Evolutionary conservation across 2,329 filamentous ascomycete genomes (phyloP), one percentile per base, ranked within the genome.

Genomic region (Elsinoe necatrix): DNA sequence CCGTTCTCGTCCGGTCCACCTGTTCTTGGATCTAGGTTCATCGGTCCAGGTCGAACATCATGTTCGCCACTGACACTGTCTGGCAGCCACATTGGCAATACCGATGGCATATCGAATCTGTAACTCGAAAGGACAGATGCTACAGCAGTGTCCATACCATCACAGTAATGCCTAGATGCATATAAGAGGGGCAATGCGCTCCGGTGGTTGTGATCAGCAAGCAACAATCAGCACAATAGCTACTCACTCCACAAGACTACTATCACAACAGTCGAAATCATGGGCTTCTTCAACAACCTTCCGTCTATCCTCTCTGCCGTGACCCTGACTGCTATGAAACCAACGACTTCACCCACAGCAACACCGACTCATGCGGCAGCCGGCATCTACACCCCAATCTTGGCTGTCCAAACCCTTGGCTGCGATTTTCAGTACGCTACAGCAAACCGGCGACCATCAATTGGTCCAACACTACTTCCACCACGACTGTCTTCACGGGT

Each of bases 71-170:
- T 8, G 18, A 31, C n/a, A 16, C 4, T 48, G 43, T n/a, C 21
- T 48, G 4, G 23, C 39, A 48, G 43, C 43, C 43, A 48, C 43
- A 48, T 48, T 48, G 43, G 27, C 43, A 48, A 48, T 48, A 48
- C 14, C 23, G 27, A 29, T 29, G 27, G 23, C 16, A 34, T 31
- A 48, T 29, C 23, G 11, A 48, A 20, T 12, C 12, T 37, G 5
- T 11, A 37, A 6, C 9, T 37, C 34, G 34, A 6, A 37, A n/a
- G 9, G 34, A 37, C 34, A 14, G 5, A 23, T 11, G 39, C 2
- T 43, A 8, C 7, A 8, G 39, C 39, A 8, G 39, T 20, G n/a
- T 20, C n/a, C 16, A 43, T n/a, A 43, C 39, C 4, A 8, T 21
- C 18, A 18, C 3, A 4, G 20, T 23, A 16, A 21, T 21, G 18